Evolutionary conservation across 2,329 filamentous ascomycete genomes (phyloP), one percentile per base, ranked within the genome.

Genomic region (Drechslerella dactyloides): DNA sequence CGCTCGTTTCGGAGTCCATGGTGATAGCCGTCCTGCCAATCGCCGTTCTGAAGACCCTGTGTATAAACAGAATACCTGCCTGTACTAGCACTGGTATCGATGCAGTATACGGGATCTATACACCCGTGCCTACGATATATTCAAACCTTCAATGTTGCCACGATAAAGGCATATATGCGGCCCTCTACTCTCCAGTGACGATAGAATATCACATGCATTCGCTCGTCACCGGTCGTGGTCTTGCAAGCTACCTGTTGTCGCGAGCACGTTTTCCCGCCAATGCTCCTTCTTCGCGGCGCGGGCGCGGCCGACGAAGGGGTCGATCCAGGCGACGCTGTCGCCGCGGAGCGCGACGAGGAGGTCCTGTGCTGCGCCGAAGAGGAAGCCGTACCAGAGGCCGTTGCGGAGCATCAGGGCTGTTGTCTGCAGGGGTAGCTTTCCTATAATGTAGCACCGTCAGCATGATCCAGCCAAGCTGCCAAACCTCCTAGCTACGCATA

Each of bases 361-460:
- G 63, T 77, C 76, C 59, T 77, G 75, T 58, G 64, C 66, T 19
- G 75, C 58, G n/a, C 76, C 76, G 56, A 91, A 97, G 6, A 82
- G 85, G 37, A 96, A 78, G 19, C 93, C 93, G 74, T 92, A 87
- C 75, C 89, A 82, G 51, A 97, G 82, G 0, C 92, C 93, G 75
- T 90, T 86, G 78, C 87, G 90, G 56, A 92, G 91, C 48, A 91
- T 94, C 73, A 89, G 85, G 17, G 89, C 89, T 44, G 89, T 87
- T 56, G 89, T 90, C 69, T 88, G 87, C 30, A 93, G 81, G 35
- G 92, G 90, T 76, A 97, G 90, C 46, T 88, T 85, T 82, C 93
- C 90, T 93, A 78, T 37, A 23, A 51, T 57, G 58, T 53, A 51
- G 33, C 24, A 40, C 1, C 21, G 30, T 13, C 73, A 82, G 77